phyloP scores from a whole-genome alignment of 805 yeast genomes.

The Suhomyces tanzawaensis region DNA sequence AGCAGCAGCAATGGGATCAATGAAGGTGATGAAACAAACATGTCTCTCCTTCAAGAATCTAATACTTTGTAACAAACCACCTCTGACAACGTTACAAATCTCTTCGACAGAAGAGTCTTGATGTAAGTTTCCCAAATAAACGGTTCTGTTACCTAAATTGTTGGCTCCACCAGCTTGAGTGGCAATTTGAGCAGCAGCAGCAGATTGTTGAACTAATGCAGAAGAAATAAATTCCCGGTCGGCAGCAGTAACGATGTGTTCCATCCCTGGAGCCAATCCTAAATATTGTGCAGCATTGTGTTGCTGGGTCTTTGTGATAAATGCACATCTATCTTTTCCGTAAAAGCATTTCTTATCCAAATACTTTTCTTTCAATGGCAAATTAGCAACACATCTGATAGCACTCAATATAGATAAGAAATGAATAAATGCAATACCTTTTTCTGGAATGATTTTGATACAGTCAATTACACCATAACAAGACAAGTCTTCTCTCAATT shows the following conservation, averaged over 20 bases:
- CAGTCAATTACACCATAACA: conserved; percentile 84
- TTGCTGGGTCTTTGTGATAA: conserved; percentile 91
- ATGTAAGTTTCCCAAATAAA: conserved; percentile 86
- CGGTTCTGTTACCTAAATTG: conserved; percentile 90
- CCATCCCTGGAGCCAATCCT: conserved; percentile 88
- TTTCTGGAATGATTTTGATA: conserved; percentile 72
- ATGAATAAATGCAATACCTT: conserved; percentile 88
- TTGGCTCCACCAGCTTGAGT: conserved; percentile 91
- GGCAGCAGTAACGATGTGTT: conserved; percentile 70
- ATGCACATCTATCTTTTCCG: conserved; percentile 94
- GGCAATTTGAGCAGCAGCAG: conserved; percentile 97
- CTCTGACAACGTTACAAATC: conserved; percentile 92
- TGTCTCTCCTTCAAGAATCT: conserved; percentile 80
- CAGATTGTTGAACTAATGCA: conserved; percentile 86
- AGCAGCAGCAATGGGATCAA: conserved; percentile 96
- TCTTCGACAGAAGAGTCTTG: conserved; percentile 88
- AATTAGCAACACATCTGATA: conserved; percentile 74
- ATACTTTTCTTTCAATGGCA: conserved; percentile 69
- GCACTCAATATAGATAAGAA: conserved; percentile 84
- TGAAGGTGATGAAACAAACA: conserved; percentile 91
- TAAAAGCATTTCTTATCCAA: conserved; percentile 76
- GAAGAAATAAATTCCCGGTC: conserved; percentile 63
- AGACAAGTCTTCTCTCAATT: conserved; percentile 61
- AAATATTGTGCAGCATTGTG: conserved; percentile 95
- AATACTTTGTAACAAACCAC: conserved; percentile 85